Conservation (phyloP, 2,329 filamentous ascomycete genomes). For the Beauveria bassiana region DNA sequence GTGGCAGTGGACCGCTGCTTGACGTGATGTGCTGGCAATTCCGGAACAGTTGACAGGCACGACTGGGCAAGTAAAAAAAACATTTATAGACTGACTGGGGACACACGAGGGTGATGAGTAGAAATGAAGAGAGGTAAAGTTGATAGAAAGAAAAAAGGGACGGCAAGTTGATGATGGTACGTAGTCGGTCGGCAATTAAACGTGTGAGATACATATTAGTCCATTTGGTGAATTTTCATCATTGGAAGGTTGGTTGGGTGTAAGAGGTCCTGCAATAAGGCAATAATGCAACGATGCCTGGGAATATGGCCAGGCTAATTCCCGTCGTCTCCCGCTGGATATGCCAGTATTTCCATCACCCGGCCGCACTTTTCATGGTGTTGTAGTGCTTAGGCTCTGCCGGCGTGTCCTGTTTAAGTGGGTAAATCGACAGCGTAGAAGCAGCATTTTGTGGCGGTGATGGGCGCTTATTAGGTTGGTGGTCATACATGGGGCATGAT, state of each 20-base stretch:
- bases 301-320: conserved; percentile 2
- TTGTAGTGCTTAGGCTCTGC: neutral
- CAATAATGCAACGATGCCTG: neutral
- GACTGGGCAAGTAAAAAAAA: too few relatives aligned
- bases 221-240: too few relatives aligned
- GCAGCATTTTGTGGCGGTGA: neutral
- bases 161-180: too few relatives aligned
- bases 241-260: too few relatives aligned
- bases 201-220: too few relatives aligned
- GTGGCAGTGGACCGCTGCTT: neutral
- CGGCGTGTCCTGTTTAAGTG: neutral
- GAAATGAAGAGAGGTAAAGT: too few relatives aligned
- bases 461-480: neutral
- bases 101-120: too few relatives aligned
- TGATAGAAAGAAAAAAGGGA: too few relatives aligned
- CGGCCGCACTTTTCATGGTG: neutral
- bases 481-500: neutral
- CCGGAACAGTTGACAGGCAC: too few relatives aligned
- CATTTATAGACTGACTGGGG: too few relatives aligned
- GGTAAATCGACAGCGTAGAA: neutral
- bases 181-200: too few relatives aligned
- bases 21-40: neutral
- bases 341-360: neutral
- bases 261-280: too few relatives aligned
- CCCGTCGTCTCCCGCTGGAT: conserved; percentile 2